Conservation (phyloP, 2,329 filamentous ascomycete genomes). For the Aurifilum marmelostoma region DNA sequence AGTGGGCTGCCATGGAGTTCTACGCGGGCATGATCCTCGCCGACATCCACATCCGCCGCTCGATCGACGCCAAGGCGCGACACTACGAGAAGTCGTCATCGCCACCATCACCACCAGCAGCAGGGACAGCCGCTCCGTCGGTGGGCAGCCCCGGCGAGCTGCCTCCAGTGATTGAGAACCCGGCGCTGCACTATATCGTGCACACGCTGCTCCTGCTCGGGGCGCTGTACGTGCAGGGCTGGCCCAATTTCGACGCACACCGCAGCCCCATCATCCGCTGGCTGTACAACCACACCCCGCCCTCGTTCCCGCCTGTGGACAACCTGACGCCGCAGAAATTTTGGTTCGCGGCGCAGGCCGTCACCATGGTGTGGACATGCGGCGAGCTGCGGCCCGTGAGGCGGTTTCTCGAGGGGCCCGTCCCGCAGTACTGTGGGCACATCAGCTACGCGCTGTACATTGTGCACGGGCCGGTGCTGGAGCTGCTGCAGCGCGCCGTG, state of each 20-base stretch:
- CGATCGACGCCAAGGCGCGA: constrained; percentile 32
- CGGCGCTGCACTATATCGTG: constrained; percentile 29
- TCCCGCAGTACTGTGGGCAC: constrained; percentile 59
- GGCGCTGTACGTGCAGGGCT: constrained; percentile 44
- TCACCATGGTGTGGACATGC: constrained; percentile 43
- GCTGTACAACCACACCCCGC: constrained; percentile 39
- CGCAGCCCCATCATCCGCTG: constrained; percentile 40
- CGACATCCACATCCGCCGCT: constrained; percentile 46
- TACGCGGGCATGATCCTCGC: constrained; percentile 50
- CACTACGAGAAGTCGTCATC: constrained; percentile 21
- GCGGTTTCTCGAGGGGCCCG: constrained; percentile 47
- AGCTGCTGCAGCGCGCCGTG: constrained; percentile 39
- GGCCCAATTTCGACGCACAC: constrained; percentile 43
- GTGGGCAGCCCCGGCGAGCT: constrained; percentile 17
- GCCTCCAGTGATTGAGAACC: constrained; percentile 24
- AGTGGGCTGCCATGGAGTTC: constrained; percentile 51
- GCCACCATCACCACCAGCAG: neutral
- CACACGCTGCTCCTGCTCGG: constrained; percentile 37
- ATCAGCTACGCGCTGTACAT: constrained; percentile 63
- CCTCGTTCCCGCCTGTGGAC: constrained; percentile 39
- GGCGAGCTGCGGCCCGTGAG: constrained; percentile 42
- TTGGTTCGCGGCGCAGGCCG: constrained; percentile 42
- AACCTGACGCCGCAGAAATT: constrained; percentile 41
- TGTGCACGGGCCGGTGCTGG: constrained; percentile 57
- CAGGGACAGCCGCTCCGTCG: constrained; percentile 6